Conservation (phyloP, 192 early-diverging fungal genomes). For the Funneliformis geosporum region DNA sequence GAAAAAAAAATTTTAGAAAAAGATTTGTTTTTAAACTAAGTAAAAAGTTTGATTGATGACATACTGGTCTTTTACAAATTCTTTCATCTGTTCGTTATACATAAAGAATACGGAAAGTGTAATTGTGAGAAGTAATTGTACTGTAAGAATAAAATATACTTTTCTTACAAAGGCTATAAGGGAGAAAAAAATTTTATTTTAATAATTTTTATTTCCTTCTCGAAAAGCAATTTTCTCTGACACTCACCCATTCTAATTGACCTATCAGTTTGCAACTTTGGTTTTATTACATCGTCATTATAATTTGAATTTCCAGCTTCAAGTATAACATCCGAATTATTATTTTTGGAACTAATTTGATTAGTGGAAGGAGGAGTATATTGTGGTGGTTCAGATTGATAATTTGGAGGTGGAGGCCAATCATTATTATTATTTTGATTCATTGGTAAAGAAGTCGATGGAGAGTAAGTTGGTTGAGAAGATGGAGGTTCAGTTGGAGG, state of each 20-base stretch:
- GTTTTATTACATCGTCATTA: neutral
- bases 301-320: neutral
- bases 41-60: neutral
- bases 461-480: neutral
- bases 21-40: neutral
- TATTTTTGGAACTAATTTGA: neutral
- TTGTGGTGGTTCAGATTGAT: neutral
- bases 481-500: neutral
- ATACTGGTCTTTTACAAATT: neutral
- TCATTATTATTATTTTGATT: too few species aligned
- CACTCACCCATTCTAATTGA: constrained; percentile 23
- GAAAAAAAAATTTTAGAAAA: neutral
- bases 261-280: constrained; percentile 18
- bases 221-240: neutral
- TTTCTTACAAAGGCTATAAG: constrained; percentile 28
- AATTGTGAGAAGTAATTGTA: constrained; percentile 13
- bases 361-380: neutral
- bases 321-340: neutral
- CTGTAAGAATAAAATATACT: constrained; percentile 19
- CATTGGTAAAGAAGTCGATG: too few species aligned
- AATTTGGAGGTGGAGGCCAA: neutral
- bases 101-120: neutral
- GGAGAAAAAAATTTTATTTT: neutral
- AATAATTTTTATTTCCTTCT: neutral
- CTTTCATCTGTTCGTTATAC: neutral